A percentile compares a stretch with the other conserved stretches of the same genome.
Evolutionary conservation across 2,329 filamentous ascomycete genomes (phyloP).

Genomic region (Westerdykella aurantiaca): DNA sequence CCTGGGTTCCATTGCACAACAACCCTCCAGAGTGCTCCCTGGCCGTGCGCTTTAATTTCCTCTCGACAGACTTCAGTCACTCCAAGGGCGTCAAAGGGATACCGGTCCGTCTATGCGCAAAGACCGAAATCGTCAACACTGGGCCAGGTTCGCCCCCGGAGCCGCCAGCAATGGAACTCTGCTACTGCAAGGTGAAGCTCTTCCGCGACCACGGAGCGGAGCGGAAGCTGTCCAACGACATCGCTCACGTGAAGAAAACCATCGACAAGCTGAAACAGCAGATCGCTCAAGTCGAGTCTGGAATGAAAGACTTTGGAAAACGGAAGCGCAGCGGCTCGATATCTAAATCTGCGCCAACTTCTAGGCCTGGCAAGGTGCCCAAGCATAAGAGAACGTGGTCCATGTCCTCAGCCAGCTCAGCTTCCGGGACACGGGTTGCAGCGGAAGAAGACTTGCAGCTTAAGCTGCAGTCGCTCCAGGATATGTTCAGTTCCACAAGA

Average conservation of each 20-base stretch:
- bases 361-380: slow-evolving; percentile 68
- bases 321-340: slow-evolving; percentile 54
- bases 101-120: slow-evolving; percentile 84
- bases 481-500: slow-evolving; percentile 82
- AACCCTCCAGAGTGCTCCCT: slow-evolving; percentile 72
- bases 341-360: slow-evolving; percentile 44
- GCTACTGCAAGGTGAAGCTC: slow-evolving; percentile 94
- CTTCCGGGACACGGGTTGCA: slow-evolving; percentile 37
- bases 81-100: slow-evolving; percentile 98
- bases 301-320: slow-evolving; percentile 55
- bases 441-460: slow-evolving; percentile 67
- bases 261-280: slow-evolving; percentile 96
- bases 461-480: slow-evolving; percentile 72
- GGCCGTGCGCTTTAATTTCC: slow-evolving; percentile 92
- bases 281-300: slow-evolving; percentile 66
- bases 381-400: slow-evolving; percentile 97
- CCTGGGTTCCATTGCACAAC: slow-evolving; percentile 69
- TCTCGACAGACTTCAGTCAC: slow-evolving; percentile 97
- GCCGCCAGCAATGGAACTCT: slow-evolving; percentile 60
- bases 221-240: slow-evolving; percentile 88
- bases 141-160: slow-evolving; percentile 44
- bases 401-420: slow-evolving; percentile 64
- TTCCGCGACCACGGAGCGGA: slow-evolving; percentile 96
- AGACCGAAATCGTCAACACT: slow-evolving; percentile 65
- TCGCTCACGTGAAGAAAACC: slow-evolving; percentile 90